These are phyloP conservation scores for Podospora bellae-mahoneyi DNA, from an alignment of 495 filamentous ascomycete genomes.

Conservation along the genomic window DNA sequence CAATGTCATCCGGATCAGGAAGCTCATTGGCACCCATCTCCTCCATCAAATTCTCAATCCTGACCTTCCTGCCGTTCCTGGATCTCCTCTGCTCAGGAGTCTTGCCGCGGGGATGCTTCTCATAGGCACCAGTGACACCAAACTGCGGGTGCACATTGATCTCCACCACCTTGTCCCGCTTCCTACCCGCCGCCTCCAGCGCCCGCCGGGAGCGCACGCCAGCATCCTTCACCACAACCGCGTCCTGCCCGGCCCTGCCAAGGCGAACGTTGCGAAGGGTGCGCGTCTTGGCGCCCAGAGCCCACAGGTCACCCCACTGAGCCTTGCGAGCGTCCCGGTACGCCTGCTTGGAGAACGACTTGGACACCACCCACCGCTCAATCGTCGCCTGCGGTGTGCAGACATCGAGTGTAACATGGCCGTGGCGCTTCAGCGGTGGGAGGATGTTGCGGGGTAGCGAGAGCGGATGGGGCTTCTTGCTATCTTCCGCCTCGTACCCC, in stretches of 20 bases:
- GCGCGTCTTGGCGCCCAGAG: conserved; percentile 86
- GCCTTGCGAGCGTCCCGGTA: conserved; percentile 91
- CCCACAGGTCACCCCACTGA: conserved; percentile 92
- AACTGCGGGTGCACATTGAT: conserved; percentile 30
- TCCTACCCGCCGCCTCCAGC: conserved; percentile 24
- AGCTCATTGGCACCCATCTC: conserved; percentile 34
- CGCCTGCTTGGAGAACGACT: conserved; percentile 71
- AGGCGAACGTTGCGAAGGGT: conserved; percentile 58
- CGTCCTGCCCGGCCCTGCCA: conserved; percentile 41
- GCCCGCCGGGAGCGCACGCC: conserved; percentile 40
- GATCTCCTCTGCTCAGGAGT: conserved; percentile 45
- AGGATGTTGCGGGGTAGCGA: conserved; percentile 75
- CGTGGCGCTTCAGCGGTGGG: conserved; percentile 77
- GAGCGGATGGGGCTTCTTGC: conserved; percentile 51
- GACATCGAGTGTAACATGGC: conserved; percentile 84
- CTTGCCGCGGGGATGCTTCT: conserved; percentile 25
- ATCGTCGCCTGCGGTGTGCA: conserved; percentile 83
- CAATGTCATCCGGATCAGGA: conserved; percentile 25
- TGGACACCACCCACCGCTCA: conserved; percentile 93
- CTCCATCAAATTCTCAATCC: conserved; percentile 43
- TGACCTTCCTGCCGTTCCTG: conserved; percentile 50
- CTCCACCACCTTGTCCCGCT: conserved; percentile 34
- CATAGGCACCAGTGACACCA: conserved; percentile 35
- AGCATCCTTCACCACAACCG: conserved; percentile 32
- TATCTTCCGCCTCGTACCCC: conserved; percentile 38